Evolutionary conservation across 371 early-diverging fungal genomes (phyloP).

Genomic region (Actinomucor elegans): DNA sequence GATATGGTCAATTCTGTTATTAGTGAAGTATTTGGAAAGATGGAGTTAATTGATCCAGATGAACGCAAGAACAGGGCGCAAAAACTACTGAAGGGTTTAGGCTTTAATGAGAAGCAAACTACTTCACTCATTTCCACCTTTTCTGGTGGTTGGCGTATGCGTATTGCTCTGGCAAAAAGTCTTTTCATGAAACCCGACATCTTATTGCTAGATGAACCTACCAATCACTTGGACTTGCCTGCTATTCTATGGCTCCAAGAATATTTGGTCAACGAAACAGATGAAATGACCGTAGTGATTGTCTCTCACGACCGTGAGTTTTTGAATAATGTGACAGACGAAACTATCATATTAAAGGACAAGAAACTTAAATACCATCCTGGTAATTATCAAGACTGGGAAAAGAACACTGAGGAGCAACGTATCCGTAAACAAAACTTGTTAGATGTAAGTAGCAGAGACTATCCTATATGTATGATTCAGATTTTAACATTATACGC

Average conservation of each 20-base stretch:
- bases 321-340: slow-evolving; percentile 64
- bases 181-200: slow-evolving; percentile 77
- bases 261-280: slow-evolving; percentile 59
- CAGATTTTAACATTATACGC: too few species aligned
- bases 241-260: slow-evolving; percentile 80
- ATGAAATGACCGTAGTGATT: slow-evolving; percentile 62
- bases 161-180: slow-evolving; percentile 81
- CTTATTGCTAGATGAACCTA: slow-evolving; percentile 89
- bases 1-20: slow-evolving; percentile 62
- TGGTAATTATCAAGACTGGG: slow-evolving; percentile 79
- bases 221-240: slow-evolving; percentile 81
- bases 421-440: slow-evolving; percentile 55
- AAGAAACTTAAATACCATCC: slow-evolving; percentile 62
- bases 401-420: slow-evolving; percentile 62
- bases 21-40: slow-evolving; percentile 49
- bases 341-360: slow-evolving; percentile 73
- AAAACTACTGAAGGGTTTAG: slow-evolving; percentile 61
- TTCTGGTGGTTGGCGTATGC: slow-evolving; percentile 92
- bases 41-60: slow-evolving; percentile 45
- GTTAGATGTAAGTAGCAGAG: slow-evolving; percentile 31
- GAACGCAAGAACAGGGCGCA: slow-evolving; percentile 60
- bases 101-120: slow-evolving; percentile 52
- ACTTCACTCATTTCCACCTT: slow-evolving; percentile 51
- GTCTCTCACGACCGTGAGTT: slow-evolving; percentile 85
- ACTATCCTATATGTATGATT: too few species aligned